Evolutionary conservation across 805 yeast genomes (phyloP), one percentile per base, ranked within the genome.

Genomic region (Sungouiozyma ichnusensis): DNA sequence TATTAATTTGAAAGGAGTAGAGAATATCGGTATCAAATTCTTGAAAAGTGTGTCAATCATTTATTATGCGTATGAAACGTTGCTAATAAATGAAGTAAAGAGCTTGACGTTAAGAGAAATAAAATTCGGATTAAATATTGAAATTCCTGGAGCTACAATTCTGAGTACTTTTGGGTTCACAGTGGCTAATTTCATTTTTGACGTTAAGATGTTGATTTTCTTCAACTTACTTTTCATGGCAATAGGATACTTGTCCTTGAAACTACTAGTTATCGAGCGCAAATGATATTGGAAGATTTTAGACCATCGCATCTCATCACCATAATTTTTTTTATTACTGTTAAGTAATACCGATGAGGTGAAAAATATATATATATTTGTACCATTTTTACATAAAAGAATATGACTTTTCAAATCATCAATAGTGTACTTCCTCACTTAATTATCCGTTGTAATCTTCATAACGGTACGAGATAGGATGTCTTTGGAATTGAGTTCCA

Each of bases 101-200:
- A 84, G 85, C 31, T 71, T 92, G 57, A 79, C 85, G 13, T 69
- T 92, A 52, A 77, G 76, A 48, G 98, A 92, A 58, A 80, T 77
- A 58, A 92, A 92, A 63, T 90, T 81, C 55, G 98, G 98, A 0
- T 71, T 92, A 35, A 83, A 88, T 36, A 90, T 92, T 52, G 95
- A 87, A 62, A 94, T 92, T 14, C 98, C 98, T 0, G 98, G 98
- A 9, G 97, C 98, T 2, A 94, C 95, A 1, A 92, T 92, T 43
- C 71, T 92, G 51, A 84, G 94, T 51, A 86, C 97, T 0, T 92
- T 92, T 67, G 98, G 98, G 0, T 92, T 92, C 61, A 75, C 85
- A 49, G 90, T 85, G 13, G 76, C 79, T 18, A 92, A 88, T 2
- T 73, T 84, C 41, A 63, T 75, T 62, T 67, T 68, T 31, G 97